Conservation (phyloP, 352 stramenopile species). For the Phytophthora cactorum region DNA sequence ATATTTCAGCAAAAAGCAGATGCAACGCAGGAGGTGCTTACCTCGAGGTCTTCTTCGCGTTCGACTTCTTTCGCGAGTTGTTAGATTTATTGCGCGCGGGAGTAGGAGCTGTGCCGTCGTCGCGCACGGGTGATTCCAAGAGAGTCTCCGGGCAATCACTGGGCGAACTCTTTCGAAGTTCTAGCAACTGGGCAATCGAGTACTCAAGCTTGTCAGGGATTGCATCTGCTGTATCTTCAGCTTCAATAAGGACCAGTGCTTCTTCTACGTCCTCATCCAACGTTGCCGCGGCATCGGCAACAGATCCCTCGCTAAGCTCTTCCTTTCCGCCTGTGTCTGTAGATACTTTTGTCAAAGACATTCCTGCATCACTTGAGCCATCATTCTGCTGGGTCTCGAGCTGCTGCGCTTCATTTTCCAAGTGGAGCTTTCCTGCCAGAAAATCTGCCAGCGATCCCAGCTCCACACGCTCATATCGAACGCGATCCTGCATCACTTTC, state of each 20-base stretch:
- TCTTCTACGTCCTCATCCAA: constrained; percentile 14
- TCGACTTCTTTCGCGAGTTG: constrained; percentile 25
- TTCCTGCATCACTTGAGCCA: background rate
- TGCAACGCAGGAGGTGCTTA: constrained; percentile 13
- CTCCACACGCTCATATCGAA: constrained; percentile 36
- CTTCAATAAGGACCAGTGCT: constrained; percentile 5
- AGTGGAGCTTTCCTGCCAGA: constrained; percentile 18
- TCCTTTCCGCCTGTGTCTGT: background rate
- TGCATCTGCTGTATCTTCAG: constrained; percentile 9
- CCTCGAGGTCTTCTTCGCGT: constrained; percentile 25
- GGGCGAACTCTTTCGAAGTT: constrained; percentile 28
- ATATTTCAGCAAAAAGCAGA: background rate
- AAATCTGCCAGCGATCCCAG: constrained; percentile 40
- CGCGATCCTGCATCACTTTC: constrained; percentile 8
- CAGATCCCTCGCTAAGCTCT: background rate
- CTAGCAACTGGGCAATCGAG: constrained; percentile 29
- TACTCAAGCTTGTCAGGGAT: constrained; percentile 23
- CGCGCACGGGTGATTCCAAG: constrained; percentile 27
- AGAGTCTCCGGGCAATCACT: constrained; percentile 27
- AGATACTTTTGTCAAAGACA: background rate
- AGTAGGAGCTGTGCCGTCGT: constrained; percentile 21
- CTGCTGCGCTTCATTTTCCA: constrained; percentile 3
- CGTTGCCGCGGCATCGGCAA: background rate
- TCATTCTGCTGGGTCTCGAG: constrained; percentile 6
- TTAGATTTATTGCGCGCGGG: constrained; percentile 7